These are phyloP conservation scores for Dactylellina haptotyla DNA, from an alignment of 2,329 filamentous ascomycete genomes.

Conservation along the genomic window DNA sequence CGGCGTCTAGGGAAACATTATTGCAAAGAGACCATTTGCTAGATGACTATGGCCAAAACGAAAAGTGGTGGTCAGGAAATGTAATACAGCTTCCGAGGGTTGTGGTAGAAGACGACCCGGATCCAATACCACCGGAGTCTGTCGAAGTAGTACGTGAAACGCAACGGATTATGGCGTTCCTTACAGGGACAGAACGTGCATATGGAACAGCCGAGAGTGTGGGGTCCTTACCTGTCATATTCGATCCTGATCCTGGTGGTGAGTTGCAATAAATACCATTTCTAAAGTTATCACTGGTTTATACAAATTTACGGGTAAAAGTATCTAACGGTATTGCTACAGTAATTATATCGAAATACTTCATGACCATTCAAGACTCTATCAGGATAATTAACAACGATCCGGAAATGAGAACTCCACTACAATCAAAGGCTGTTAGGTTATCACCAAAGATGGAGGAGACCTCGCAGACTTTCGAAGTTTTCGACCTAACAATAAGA, in stretches of 20 bases:
- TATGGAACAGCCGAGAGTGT: conserved; percentile 57
- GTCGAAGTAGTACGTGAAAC: conserved; percentile 55
- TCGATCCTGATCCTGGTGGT: conserved; percentile 42
- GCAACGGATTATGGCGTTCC: conserved; percentile 58
- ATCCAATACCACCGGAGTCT: conserved; percentile 40
- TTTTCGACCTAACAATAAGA: conserved; percentile 36
- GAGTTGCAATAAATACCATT: too few relatives aligned
- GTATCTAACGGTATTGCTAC: background rate
- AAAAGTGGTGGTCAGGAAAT: conserved; percentile 58
- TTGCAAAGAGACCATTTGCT: conserved; percentile 49
- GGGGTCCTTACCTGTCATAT: conserved; percentile 45
- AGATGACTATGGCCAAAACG: conserved; percentile 56
- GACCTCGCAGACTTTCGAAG: conserved; percentile 54
- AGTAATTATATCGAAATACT: conserved; percentile 54
- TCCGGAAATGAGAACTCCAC: conserved; percentile 41
- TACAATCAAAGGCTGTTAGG: conserved; percentile 45
- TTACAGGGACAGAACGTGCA: conserved; percentile 56
- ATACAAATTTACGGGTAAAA: too few relatives aligned
- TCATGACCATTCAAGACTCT: conserved; percentile 39
- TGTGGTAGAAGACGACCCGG: conserved; percentile 52
- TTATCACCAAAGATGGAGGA: conserved; percentile 40
- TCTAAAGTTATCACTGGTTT: too few relatives aligned
- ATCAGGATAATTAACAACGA: conserved; percentile 30
- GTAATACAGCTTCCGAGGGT: conserved; percentile 56
- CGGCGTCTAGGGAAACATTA: conserved; percentile 55